Percentiles rank a stretch among this genome's conserved stretches.
These are phyloP conservation scores for Melaleuca alternifolia DNA, from an alignment of 345 rosid species.

Conservation along the genomic window DNA sequence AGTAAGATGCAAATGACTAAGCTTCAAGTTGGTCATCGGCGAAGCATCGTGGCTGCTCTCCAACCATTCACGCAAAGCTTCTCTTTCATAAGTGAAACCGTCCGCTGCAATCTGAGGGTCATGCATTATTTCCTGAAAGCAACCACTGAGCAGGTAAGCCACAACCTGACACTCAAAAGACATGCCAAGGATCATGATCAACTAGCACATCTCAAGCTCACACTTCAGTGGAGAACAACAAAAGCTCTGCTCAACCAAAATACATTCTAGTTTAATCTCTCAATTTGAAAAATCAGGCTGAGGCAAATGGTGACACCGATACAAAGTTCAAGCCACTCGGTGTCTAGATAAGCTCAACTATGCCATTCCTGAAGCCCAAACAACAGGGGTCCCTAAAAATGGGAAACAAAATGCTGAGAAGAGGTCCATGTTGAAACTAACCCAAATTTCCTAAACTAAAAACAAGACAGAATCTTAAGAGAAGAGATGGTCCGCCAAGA, in stretches of 20 bases:
- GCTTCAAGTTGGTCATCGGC: slow-evolving; percentile 62
- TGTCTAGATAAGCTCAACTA: neutral
- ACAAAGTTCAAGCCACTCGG: neutral
- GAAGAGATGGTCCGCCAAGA: neutral
- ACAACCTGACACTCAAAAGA: neutral
- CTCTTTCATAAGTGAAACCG: slow-evolving; percentile 66
- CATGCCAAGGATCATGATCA: neutral
- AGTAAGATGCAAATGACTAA: slow-evolving; percentile 44
- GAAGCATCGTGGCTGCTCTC: slow-evolving; percentile 49
- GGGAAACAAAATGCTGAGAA: neutral
- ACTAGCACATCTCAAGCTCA: neutral
- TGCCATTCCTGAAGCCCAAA: too few relatives aligned
- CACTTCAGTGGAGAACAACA: neutral
- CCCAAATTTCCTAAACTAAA: neutral
- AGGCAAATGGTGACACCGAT: neutral
- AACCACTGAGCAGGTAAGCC: neutral
- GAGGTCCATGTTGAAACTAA: neutral
- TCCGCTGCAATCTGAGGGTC: slow-evolving; percentile 76
- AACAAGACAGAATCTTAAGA: neutral
- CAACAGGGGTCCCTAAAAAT: too few relatives aligned
- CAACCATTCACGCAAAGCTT: slow-evolving; percentile 54
- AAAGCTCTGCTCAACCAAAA: neutral
- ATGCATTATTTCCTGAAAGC: slow-evolving; percentile 63
- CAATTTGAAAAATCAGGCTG: neutral
- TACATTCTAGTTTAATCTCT: neutral